Evolutionary conservation across 2,329 filamentous ascomycete species (phyloP).

Genomic region (Aspergillus chevalieri): DNA sequence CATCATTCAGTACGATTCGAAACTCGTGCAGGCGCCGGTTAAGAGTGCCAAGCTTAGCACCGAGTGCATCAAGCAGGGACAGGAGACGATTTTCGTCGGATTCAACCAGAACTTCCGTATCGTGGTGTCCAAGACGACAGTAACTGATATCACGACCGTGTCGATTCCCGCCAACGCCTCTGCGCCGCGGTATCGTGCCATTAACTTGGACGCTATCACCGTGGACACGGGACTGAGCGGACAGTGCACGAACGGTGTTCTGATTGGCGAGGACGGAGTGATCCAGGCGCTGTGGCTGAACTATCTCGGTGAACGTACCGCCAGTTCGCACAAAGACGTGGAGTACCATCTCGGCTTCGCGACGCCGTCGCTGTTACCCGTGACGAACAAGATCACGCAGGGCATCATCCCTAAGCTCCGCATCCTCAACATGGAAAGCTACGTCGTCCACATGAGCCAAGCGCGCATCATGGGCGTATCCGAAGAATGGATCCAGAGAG

Average conservation of each 20-base stretch:
- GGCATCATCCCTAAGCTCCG: conserved; percentile 74
- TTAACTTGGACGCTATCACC: conserved; percentile 94
- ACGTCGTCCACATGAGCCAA: conserved; percentile 94
- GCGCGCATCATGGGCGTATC: conserved; percentile 95
- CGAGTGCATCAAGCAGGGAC: conserved; percentile 81
- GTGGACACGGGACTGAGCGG: conserved; percentile 88
- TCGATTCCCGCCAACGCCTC: conserved; percentile 90
- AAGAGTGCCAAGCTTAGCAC: conserved; percentile 78
- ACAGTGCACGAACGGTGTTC: conserved; percentile 88
- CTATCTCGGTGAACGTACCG: conserved; percentile 83
- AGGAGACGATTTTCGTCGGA: conserved; percentile 93
- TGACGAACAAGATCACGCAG: conserved; percentile 78
- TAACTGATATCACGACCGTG: conserved; percentile 95
- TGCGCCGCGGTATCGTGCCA: conserved; percentile 85
- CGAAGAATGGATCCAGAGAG: conserved; percentile 90
- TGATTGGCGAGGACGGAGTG: conserved; percentile 81
- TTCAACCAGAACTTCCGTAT: conserved; percentile 94
- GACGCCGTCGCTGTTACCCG: conserved; percentile 79
- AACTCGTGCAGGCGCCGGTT: conserved; percentile 87
- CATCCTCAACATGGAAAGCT: conserved; percentile 90
- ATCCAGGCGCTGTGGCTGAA: conserved; percentile 96
- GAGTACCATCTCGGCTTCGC: conserved; percentile 94
- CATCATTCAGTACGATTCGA: conserved; percentile 89
- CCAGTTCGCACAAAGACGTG: conserved; percentile 75
- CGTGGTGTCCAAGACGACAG: conserved; percentile 86